These are phyloP conservation scores for Penicillium decumbens DNA, from an alignment of 2,329 filamentous ascomycete genomes.

Conservation along the genomic window DNA sequence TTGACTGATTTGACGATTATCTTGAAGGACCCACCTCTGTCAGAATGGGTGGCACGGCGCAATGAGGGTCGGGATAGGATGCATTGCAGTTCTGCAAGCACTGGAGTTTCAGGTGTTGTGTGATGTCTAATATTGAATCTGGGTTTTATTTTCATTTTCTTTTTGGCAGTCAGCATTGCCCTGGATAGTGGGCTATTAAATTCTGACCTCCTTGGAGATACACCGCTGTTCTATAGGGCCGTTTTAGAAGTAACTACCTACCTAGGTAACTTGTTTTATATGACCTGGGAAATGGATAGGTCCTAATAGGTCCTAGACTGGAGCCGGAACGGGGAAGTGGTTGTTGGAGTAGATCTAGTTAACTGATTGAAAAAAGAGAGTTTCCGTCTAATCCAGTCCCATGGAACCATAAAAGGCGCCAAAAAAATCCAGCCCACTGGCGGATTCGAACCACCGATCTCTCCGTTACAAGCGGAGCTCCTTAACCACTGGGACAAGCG, in stretches of 20 bases:
- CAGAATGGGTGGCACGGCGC: not conserved
- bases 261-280: too few species aligned
- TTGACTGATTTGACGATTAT: slow-evolving; percentile 13
- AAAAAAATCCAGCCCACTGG: too few species aligned
- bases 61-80: slow-evolving; percentile 6
- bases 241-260: not conserved
- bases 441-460: too few species aligned
- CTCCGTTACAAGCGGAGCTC: too few species aligned
- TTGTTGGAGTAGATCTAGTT: too few species aligned
- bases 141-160: not conserved
- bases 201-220: not conserved
- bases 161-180: not conserved
- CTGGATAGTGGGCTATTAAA: not conserved
- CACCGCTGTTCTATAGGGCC: not conserved
- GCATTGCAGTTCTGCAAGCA: slow-evolving; percentile 19
- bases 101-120: slow-evolving; percentile 17
- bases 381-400: too few species aligned
- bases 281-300: too few species aligned
- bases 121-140: slow-evolving; percentile 15
- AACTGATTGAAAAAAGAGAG: too few species aligned
- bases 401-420: too few species aligned
- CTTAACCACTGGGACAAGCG: too few species aligned
- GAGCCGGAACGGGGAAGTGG: too few species aligned
- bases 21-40: slow-evolving; percentile 6
- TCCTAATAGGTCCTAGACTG: too few species aligned